Evolutionary conservation across 768 basidiomycete genomes (phyloP).

Genomic region (Mycena floridula): DNA sequence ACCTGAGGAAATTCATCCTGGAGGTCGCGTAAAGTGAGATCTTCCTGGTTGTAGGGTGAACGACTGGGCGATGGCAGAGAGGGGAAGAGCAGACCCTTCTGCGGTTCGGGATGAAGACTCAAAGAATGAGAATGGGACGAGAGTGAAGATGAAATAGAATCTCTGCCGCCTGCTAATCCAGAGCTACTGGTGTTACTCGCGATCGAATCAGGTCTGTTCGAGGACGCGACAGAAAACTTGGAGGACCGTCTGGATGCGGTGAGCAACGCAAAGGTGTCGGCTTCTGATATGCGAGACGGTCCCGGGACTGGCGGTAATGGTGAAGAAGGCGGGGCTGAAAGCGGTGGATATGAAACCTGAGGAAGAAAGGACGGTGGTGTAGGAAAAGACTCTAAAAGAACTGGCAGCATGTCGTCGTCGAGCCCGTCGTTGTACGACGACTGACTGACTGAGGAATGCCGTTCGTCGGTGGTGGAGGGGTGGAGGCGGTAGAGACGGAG

Average conservation of each 20-base stretch:
- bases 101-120: not conserved
- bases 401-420: too few relatives aligned
- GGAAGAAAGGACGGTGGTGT: constrained; percentile 26
- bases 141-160: not conserved
- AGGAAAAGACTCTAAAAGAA: constrained; percentile 31
- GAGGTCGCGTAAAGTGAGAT: not conserved
- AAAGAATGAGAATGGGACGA: not conserved
- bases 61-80: not conserved
- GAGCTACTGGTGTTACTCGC: constrained; percentile 4
- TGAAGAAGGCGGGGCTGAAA: constrained; percentile 46
- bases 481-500: too few relatives aligned
- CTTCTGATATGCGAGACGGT: constrained; percentile 47
- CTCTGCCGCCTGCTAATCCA: not conserved
- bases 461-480: too few relatives aligned
- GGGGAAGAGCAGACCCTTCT: not conserved
- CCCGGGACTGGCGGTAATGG: constrained; percentile 67
- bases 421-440: too few relatives aligned
- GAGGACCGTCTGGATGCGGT: constrained; percentile 27
- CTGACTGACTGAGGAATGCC: too few relatives aligned
- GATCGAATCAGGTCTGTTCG: constrained; percentile 14
- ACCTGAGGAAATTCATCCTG: not conserved
- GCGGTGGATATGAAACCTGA: constrained; percentile 41
- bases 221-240: constrained; percentile 18
- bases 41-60: not conserved
- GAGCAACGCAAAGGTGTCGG: constrained; percentile 39